Evolutionary conservation across 768 basidiomycete genomes (phyloP).

Genomic region (Tulasnella sp.): DNA sequence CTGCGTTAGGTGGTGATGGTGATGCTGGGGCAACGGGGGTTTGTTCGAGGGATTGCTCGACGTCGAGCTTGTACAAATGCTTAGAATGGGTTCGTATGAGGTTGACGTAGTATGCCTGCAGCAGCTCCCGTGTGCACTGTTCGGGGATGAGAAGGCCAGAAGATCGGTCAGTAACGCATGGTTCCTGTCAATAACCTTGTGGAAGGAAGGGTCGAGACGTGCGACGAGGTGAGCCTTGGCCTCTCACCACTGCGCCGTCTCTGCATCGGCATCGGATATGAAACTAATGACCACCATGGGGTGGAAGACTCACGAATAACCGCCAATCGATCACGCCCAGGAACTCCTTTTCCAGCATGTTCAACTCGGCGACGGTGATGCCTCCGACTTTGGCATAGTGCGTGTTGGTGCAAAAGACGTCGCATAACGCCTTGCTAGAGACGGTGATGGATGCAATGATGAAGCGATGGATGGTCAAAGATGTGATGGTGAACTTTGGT

Average conservation of each 20-base stretch:
- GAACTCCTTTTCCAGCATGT: conserved; percentile 93
- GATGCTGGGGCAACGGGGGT: not conserved
- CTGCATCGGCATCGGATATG: not conserved
- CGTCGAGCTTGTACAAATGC: conserved; percentile 16
- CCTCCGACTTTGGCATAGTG: conserved; percentile 97
- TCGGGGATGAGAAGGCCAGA: conserved; percentile 31
- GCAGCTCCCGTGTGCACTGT: conserved; percentile 86
- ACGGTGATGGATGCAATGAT: conserved; percentile 92
- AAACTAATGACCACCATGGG: not conserved
- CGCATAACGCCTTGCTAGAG: conserved; percentile 92
- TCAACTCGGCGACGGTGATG: conserved; percentile 87
- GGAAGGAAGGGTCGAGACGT: conserved; percentile 27
- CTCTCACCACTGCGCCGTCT: not conserved
- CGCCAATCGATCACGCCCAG: conserved; percentile 91
- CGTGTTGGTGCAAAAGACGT: conserved; percentile 92
- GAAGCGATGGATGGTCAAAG: conserved; percentile 97
- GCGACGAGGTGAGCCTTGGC: not conserved
- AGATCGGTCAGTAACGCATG: conserved; percentile 27
- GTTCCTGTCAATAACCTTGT: conserved; percentile 17
- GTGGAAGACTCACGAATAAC: conserved; percentile 67
- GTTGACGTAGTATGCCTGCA: conserved; percentile 93
- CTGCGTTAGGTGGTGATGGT: not conserved
- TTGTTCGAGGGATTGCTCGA: not conserved
- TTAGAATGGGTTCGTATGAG: conserved; percentile 77
- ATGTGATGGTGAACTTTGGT: conserved; percentile 89